These are phyloP conservation scores for Globisporangium takayamanum DNA, from an alignment of 352 stramenopile species.

Conservation along the genomic window DNA sequence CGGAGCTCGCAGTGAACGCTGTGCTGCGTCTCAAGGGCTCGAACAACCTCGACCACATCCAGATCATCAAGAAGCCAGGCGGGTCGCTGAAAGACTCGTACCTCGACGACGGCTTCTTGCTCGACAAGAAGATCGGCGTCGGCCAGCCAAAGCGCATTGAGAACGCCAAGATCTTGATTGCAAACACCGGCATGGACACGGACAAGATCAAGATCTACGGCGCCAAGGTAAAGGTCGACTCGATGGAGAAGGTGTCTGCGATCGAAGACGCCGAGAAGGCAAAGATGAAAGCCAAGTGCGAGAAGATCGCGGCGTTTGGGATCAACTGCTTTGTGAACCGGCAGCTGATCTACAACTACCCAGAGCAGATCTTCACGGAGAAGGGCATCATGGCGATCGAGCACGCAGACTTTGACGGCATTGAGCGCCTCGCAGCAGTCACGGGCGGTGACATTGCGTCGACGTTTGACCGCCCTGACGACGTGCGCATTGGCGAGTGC, in stretches of 20 bases:
- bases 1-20: conserved; percentile 92
- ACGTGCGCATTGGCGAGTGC: conserved; percentile 95
- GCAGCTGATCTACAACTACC: conserved; percentile 99
- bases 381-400: conserved; percentile 99
- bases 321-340: conserved; percentile 99
- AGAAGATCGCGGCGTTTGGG: conserved; percentile 97
- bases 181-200: conserved; percentile 99
- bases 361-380: conserved; percentile 97
- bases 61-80: conserved; percentile 98
- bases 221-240: conserved; percentile 96
- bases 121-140: conserved; percentile 96
- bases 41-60: conserved; percentile 97
- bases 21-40: conserved; percentile 94
- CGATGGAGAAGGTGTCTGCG: conserved; percentile 97
- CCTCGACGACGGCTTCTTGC: conserved; percentile 97
- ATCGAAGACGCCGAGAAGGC: conserved; percentile 99
- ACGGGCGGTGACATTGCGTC: conserved; percentile 93
- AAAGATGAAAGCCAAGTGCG: conserved; percentile 98
- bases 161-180: conserved; percentile 98
- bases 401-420: conserved; percentile 99
- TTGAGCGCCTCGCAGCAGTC: conserved; percentile 96
- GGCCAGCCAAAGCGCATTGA: conserved; percentile 95
- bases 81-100: conserved; percentile 96
- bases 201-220: conserved; percentile 99
- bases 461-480: conserved; percentile 98